Conservation (phyloP, 2,329 filamentous ascomycete species). For the Penicillium digitatum region DNA sequence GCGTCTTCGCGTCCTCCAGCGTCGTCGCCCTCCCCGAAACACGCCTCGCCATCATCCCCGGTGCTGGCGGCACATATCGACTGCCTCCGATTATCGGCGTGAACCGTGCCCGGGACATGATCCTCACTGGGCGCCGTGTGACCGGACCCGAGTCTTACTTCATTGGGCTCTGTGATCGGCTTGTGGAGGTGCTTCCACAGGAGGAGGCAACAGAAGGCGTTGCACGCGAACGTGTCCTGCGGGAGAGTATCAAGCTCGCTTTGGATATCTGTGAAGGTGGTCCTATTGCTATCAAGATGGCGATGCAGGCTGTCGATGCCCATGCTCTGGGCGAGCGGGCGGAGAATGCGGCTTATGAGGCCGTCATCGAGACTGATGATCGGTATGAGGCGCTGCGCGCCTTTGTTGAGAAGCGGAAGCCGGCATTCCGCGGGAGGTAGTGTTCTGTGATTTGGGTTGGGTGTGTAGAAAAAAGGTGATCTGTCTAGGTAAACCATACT, state of each 20-base stretch:
- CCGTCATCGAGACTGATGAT: slow-evolving; percentile 79
- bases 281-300: slow-evolving; percentile 75
- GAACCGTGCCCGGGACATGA: slow-evolving; percentile 77
- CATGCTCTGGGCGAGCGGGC: slow-evolving; percentile 63
- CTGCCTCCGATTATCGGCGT: slow-evolving; percentile 78
- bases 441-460: neutral
- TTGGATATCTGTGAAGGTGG: slow-evolving; percentile 85
- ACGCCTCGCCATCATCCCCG: slow-evolving; percentile 86
- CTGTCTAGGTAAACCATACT: neutral
- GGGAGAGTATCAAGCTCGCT: slow-evolving; percentile 73
- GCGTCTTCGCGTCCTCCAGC: slow-evolving; percentile 76
- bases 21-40: slow-evolving; percentile 85
- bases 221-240: slow-evolving; percentile 65
- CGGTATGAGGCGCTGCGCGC: slow-evolving; percentile 81
- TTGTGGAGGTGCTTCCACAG: slow-evolving; percentile 70
- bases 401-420: slow-evolving; percentile 73
- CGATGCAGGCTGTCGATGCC: slow-evolving; percentile 70
- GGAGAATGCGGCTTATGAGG: slow-evolving; percentile 84
- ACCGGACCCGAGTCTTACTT: slow-evolving; percentile 83
- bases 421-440: slow-evolving; percentile 59
- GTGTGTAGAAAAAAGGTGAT: neutral
- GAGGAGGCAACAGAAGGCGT: slow-evolving; percentile 51
- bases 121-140: slow-evolving; percentile 85
- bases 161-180: slow-evolving; percentile 80
- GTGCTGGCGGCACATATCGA: slow-evolving; percentile 86